Evolutionary conservation across 768 basidiomycete species (phyloP).

Genomic region (Asterophora lycoperdoides): DNA sequence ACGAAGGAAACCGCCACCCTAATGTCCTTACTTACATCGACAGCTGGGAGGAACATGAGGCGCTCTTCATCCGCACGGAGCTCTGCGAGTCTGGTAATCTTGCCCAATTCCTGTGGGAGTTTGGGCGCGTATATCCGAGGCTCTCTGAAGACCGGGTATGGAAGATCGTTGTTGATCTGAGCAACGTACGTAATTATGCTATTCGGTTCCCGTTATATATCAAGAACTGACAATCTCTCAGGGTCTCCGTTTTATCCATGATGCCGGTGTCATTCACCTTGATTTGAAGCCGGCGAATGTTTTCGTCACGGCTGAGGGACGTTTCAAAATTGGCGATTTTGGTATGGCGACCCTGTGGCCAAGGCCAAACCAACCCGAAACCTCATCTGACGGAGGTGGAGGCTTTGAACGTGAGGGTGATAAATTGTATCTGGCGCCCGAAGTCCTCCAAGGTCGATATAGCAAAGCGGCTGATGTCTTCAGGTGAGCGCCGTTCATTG

Average conservation of each 20-base stretch:
- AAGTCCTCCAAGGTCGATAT: conserved; percentile 89
- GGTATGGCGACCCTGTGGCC: conserved; percentile 98
- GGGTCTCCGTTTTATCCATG: conserved; percentile 89
- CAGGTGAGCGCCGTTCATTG: conserved; percentile 61
- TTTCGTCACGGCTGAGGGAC: conserved; percentile 81
- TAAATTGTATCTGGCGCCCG: conserved; percentile 94
- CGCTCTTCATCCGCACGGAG: conserved; percentile 89
- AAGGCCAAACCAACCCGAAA: conserved; percentile 36
- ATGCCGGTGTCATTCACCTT: conserved; percentile 84
- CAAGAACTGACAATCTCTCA: conserved; percentile 33
- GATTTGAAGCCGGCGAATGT: conserved; percentile 98
- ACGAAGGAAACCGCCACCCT: conserved; percentile 48
- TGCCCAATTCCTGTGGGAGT: conserved; percentile 85
- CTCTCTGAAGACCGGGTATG: conserved; percentile 92
- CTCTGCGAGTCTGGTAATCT: conserved; percentile 93
- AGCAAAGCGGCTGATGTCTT: conserved; percentile 95
- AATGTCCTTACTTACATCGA: conserved; percentile 88
- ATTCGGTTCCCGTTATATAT: conserved; percentile 22
- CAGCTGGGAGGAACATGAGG: conserved; percentile 92
- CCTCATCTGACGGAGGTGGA: conserved; percentile 25
- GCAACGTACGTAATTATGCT: conserved; percentile 60
- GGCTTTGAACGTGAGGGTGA: conserved; percentile 95
- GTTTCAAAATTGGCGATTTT: conserved; percentile 97
- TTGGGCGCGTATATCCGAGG: conserved; percentile 76
- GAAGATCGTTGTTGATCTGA: conserved; percentile 92